Conservation (phyloP, 2,329 filamentous ascomycete genomes). For the Alternaria sp. region DNA sequence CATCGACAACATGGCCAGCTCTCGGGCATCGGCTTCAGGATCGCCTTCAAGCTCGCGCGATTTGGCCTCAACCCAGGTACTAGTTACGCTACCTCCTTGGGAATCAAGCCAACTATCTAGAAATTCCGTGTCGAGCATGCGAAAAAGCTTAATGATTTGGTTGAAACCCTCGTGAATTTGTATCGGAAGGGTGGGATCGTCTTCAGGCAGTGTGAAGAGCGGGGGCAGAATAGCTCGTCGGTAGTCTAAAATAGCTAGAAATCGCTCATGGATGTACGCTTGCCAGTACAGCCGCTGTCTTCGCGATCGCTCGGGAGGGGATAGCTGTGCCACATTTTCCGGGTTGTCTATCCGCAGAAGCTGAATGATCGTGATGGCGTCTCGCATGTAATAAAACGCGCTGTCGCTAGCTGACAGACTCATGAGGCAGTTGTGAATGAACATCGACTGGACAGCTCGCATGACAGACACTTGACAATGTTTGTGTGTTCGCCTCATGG, state of each 20-base stretch:
- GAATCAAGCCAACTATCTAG: slow-evolving; percentile 57
- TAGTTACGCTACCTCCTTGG: slow-evolving; percentile 47
- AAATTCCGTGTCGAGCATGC: slow-evolving; percentile 56
- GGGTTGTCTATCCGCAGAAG: slow-evolving; percentile 54
- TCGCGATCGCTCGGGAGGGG: slow-evolving; percentile 51
- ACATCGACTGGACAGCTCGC: slow-evolving; percentile 62
- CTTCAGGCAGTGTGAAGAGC: slow-evolving; percentile 51
- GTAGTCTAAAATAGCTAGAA: slow-evolving; percentile 63
- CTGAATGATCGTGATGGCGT: slow-evolving; percentile 56
- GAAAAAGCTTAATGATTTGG: slow-evolving; percentile 57
- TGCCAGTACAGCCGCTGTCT: slow-evolving; percentile 65
- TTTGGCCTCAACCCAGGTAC: slow-evolving; percentile 58
- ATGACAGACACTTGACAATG: slow-evolving; percentile 56
- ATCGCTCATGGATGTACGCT: slow-evolving; percentile 66
- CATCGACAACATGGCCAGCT: slow-evolving; percentile 51
- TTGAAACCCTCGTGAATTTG: slow-evolving; percentile 56
- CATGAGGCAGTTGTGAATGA: slow-evolving; percentile 63
- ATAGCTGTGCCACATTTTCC: slow-evolving; percentile 44
- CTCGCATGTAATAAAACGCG: slow-evolving; percentile 62
- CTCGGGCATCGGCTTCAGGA: slow-evolving; percentile 49
- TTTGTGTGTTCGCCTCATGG: slow-evolving; percentile 49
- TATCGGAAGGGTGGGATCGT: slow-evolving; percentile 52
- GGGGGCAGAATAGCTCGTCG: slow-evolving; percentile 55
- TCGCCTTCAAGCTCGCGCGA: slow-evolving; percentile 54
- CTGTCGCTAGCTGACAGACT: slow-evolving; percentile 59